A percentile compares a stretch with the other conserved stretches of the same genome.
Evolutionary conservation across 352 stramenopile genomes (phyloP).

Genomic region (Phytophthora constricta): DNA sequence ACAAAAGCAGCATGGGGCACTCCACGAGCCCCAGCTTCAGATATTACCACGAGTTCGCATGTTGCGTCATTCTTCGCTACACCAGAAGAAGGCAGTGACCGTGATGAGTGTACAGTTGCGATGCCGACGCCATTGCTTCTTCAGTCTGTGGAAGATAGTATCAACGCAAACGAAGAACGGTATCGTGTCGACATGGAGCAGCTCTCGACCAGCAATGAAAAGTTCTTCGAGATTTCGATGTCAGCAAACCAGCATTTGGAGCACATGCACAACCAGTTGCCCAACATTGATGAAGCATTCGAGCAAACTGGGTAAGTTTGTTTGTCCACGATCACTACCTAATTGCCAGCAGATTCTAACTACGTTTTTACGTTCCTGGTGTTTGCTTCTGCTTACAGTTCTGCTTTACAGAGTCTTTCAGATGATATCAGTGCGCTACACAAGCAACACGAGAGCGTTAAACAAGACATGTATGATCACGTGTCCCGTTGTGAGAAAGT

Average conservation of each 20-base stretch:
- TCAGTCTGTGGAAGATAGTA: conserved; percentile 50
- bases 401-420: conserved; percentile 45
- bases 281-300: conserved; percentile 36
- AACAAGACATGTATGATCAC: conserved; percentile 44
- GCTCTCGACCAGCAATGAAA: conserved; percentile 51
- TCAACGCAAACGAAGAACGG: conserved; percentile 47
- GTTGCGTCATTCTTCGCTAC: conserved; percentile 49
- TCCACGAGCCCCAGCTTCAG: conserved; percentile 40
- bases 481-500: neutral
- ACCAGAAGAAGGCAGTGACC: conserved; percentile 7
- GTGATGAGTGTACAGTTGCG: neutral
- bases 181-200: conserved; percentile 61
- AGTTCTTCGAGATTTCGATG: conserved; percentile 67
- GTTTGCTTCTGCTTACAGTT: conserved; percentile 34
- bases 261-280: conserved; percentile 54
- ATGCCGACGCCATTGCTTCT: conserved; percentile 45
- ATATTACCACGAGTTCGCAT: conserved; percentile 27
- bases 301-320: conserved; percentile 48
- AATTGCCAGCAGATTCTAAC: too few species aligned
- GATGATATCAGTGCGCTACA: conserved; percentile 55
- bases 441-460: conserved; percentile 42
- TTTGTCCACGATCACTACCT: too few species aligned
- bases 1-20: conserved; percentile 67
- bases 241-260: conserved; percentile 65
- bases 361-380: neutral